These are phyloP conservation scores for Tuber melanosporum DNA, from an alignment of 495 filamentous ascomycete genomes.

Conservation along the genomic window DNA sequence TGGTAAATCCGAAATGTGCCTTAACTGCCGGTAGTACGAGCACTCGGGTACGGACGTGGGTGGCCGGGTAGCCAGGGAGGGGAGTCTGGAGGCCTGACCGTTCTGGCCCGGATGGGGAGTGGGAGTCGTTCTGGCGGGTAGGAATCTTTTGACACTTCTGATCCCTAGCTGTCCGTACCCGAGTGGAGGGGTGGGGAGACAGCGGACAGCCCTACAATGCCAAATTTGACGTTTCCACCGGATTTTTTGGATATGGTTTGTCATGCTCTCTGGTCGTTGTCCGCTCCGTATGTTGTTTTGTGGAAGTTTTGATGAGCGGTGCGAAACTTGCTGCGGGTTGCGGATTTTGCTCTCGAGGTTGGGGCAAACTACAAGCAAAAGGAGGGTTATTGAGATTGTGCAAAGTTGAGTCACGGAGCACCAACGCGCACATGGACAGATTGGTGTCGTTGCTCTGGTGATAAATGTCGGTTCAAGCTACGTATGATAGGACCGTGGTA, in stretches of 20 bases:
- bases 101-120: no score
- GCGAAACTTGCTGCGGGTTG: background rate
- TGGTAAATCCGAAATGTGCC: no score
- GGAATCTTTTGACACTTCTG: no score
- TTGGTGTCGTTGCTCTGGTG: background rate
- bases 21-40: no score
- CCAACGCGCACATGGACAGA: background rate
- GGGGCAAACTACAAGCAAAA: background rate
- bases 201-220: background rate
- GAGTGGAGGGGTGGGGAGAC: background rate
- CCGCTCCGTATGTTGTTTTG: background rate
- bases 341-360: background rate
- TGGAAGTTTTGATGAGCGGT: no score
- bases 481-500: no score
- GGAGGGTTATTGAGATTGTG: background rate
- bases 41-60: no score
- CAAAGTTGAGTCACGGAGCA: background rate
- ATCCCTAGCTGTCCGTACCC: no score
- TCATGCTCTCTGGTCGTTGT: background rate
- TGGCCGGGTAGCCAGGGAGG: no score
- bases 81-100: no score
- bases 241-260: background rate
- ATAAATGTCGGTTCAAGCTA: background rate
- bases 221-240: no score
- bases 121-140: no score